Conservation (phyloP, 1,284 basidiomycete species). For the Ustilago loliicola region DNA sequence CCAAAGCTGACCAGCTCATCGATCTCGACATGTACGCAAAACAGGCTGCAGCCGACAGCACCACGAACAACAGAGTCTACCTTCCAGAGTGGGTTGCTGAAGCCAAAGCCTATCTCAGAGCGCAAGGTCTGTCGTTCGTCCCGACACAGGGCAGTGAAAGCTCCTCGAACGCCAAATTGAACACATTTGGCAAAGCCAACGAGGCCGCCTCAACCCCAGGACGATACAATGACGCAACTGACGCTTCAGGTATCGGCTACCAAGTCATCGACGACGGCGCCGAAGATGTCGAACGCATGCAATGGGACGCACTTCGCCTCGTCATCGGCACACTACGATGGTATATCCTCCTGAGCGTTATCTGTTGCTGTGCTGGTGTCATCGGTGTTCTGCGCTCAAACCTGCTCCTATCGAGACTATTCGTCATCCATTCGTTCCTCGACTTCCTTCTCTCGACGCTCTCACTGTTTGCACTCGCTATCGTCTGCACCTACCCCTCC, state of each 20-base stretch:
- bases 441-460: slow-evolving; percentile 58
- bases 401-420: slow-evolving; percentile 50
- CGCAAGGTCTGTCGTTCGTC: slow-evolving; percentile 31
- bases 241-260: slow-evolving; percentile 3
- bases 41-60: slow-evolving; percentile 8
- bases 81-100: slow-evolving; percentile 45
- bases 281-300: slow-evolving; percentile 50
- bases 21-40: slow-evolving; percentile 19
- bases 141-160: slow-evolving; percentile 15
- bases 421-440: slow-evolving; percentile 59
- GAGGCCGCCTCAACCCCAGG: background rate
- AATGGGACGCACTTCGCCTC: slow-evolving; percentile 52
- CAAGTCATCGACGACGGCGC: slow-evolving; percentile 37
- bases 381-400: slow-evolving; percentile 49
- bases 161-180: background rate
- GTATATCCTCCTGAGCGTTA: slow-evolving; percentile 47
- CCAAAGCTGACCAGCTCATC: slow-evolving; percentile 22
- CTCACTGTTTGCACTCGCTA: slow-evolving; percentile 49
- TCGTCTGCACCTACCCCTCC: slow-evolving; percentile 55
- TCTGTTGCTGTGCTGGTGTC: slow-evolving; percentile 50
- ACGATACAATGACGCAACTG: slow-evolving; percentile 12
- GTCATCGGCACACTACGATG: slow-evolving; percentile 40
- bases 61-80: slow-evolving; percentile 22
- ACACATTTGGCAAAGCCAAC: slow-evolving; percentile 2
- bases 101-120: slow-evolving; percentile 51